A percentile compares a stretch with the other conserved stretches of the same genome.
Evolutionary conservation across 1,284 basidiomycete species (phyloP).

Genomic region (Macrocybe sp.): DNA sequence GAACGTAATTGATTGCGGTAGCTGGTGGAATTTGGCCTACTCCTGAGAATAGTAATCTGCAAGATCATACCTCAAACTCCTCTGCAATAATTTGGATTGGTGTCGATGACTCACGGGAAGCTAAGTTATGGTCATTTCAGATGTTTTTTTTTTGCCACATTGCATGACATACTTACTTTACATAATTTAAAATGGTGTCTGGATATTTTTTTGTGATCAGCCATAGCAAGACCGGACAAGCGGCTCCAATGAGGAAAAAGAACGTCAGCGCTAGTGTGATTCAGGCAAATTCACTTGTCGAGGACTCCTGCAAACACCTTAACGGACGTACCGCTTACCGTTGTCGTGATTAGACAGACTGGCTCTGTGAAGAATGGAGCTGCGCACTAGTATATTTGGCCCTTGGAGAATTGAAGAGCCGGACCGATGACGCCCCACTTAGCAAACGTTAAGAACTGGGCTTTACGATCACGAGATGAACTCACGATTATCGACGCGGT

Average conservation of each 20-base stretch:
- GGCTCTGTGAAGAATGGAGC: slow-evolving; percentile 2
- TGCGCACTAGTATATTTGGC: slow-evolving; percentile 38
- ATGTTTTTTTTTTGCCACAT: slow-evolving; percentile 5
- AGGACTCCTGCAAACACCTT: no score
- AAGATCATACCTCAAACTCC: not conserved
- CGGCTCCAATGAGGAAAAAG: slow-evolving; percentile 50
- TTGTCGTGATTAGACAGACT: no score
- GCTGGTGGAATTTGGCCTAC: slow-evolving; percentile 51
- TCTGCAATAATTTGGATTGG: no score
- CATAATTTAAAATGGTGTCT: slow-evolving; percentile 38
- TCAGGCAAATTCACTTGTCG: not conserved
- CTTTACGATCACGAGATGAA: not conserved
- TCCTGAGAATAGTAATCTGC: slow-evolving; percentile 46
- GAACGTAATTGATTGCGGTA: slow-evolving; percentile 54
- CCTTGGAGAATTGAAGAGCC: slow-evolving; percentile 37
- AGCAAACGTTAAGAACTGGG: not conserved
- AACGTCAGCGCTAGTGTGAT: slow-evolving; percentile 30
- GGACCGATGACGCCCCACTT: slow-evolving; percentile 47
- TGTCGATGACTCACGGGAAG: slow-evolving; percentile 27
- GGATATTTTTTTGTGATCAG: slow-evolving; percentile 36
- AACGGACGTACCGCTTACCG: no score
- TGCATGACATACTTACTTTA: slow-evolving; percentile 31
- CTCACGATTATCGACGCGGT: slow-evolving; percentile 38
- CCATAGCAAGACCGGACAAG: slow-evolving; percentile 41
- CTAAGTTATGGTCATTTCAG: slow-evolving; percentile 15